Evolutionary conservation across 768 basidiomycete genomes (phyloP), one percentile per base, ranked within the genome.

Genomic region (Kockovaella imperatae): DNA sequence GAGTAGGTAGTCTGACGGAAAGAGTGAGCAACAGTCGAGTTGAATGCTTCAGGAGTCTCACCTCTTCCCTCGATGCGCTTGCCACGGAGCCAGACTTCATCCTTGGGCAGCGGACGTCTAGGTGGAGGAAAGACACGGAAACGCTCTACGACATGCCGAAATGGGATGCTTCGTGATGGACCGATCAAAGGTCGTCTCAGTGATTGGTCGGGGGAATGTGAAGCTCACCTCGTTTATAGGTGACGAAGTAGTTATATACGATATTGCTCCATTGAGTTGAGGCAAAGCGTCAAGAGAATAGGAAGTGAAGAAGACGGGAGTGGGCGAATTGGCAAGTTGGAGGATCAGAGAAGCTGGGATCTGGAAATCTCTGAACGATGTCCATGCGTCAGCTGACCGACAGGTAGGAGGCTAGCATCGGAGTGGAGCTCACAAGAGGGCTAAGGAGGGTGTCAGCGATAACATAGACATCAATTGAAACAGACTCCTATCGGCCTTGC

Each of bases 281-380:
- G 90, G 89, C 74, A 96, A 79, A 8, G 89, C 87, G 49, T 86
- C 89, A 77, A 95, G 85, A 5, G 87, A 82, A 70, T 91, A 90
- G 1, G 86, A 86, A 1, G 87, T 90, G 71, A 80, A 86, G 74
- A 95, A 93, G 36, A 86, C 71, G 0, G 82, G 75, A 69, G 91
- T 91, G 3, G 91, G 90, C 4, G 87, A 83, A 62, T 95, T 70
- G 21, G 67, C 53, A n/a, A 70, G 54, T 36, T 93, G 44, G 82
- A 91, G 50, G 83, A 79, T 29, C 79, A 85, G 59, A 84, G 79
- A 73, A 84, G 83, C 45, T 83, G 91, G 91, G 38, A 93, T 82
- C 24, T 78, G 78, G 64, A 97, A 96, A 74, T 97, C 90, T 52
- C 67, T 68, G 42, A 13, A 8, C 6, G 7, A 21, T 3, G 30